These are phyloP conservation scores for Rhazya stricta DNA, from an alignment of 257 asterid genomes.

Conservation along the genomic window DNA sequence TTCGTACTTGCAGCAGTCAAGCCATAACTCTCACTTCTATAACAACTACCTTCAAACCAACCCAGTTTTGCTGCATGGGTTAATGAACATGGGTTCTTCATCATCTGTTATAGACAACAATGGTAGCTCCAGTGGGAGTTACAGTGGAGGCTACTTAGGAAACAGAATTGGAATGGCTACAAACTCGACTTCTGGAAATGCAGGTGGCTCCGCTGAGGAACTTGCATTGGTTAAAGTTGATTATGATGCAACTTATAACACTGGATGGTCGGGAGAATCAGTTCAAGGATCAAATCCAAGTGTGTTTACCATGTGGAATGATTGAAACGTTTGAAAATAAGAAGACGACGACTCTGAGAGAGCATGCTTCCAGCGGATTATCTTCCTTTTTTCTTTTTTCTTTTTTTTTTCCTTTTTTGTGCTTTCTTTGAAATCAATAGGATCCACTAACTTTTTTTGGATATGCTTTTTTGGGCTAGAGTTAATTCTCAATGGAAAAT, in stretches of 20 bases:
- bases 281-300: slow-evolving; percentile 54
- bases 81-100: slow-evolving; percentile 49
- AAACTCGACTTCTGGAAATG: slow-evolving; percentile 29
- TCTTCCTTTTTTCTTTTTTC: neutral
- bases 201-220: slow-evolving; percentile 41
- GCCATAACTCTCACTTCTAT: slow-evolving; percentile 25
- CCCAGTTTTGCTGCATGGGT: slow-evolving; percentile 54
- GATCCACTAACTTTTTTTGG: neutral
- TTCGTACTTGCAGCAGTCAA: slow-evolving; percentile 12
- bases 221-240: slow-evolving; percentile 64
- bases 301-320: slow-evolving; percentile 68
- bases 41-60: slow-evolving; percentile 42
- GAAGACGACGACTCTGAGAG: neutral
- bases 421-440: neutral
- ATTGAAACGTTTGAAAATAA: slow-evolving; percentile 17
- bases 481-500: slow-evolving; percentile 1
- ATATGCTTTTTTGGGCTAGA: neutral
- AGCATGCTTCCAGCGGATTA: neutral
- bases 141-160: slow-evolving; percentile 48
- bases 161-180: slow-evolving; percentile 35
- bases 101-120: slow-evolving; percentile 40
- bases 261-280: slow-evolving; percentile 66
- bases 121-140: slow-evolving; percentile 41
- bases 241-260: slow-evolving; percentile 43
- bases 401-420: neutral